Evolutionary conservation across 2,329 filamentous ascomycete species (phyloP).

Genomic region (Herpomyces periplanetae): DNA sequence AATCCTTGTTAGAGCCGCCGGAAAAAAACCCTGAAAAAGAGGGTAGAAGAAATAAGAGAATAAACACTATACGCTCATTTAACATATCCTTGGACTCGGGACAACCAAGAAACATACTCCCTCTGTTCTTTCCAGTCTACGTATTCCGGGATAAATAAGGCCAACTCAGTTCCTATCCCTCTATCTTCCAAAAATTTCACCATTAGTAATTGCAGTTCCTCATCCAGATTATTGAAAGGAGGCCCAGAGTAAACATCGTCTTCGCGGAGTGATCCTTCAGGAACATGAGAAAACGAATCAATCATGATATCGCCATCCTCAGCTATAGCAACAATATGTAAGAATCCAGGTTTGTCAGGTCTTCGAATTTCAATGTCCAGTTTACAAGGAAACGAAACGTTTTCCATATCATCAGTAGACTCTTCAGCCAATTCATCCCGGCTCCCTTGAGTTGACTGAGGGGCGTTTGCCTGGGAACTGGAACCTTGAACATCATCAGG

Average conservation of each 20-base stretch:
- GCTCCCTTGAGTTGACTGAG: too few species aligned
- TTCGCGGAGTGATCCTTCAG: slow-evolving; percentile 33
- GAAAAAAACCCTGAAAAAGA: too few species aligned
- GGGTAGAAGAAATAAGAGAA: too few species aligned
- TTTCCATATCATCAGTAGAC: slow-evolving; percentile 11
- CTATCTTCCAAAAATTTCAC: slow-evolving; percentile 84
- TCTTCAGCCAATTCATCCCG: slow-evolving; percentile 16
- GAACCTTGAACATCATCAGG: slow-evolving; percentile 12
- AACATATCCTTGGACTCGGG: too few species aligned
- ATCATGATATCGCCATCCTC: slow-evolving; percentile 57
- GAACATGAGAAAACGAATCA: slow-evolving; percentile 64
- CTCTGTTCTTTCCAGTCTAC: slow-evolving; percentile 94
- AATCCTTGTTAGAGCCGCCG: too few species aligned
- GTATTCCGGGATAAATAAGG: slow-evolving; percentile 72
- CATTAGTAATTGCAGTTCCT: slow-evolving; percentile 65
- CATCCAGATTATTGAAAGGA: slow-evolving; percentile 68
- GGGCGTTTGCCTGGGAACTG: slow-evolving; percentile 13
- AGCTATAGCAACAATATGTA: slow-evolving; percentile 50
- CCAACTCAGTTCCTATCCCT: slow-evolving; percentile 50
- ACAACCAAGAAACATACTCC: slow-evolving; percentile 75
- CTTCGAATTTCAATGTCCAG: slow-evolving; percentile 68
- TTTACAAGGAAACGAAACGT: slow-evolving; percentile 30
- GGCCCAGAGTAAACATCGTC: slow-evolving; percentile 55
- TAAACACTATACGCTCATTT: too few species aligned
- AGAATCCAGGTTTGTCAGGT: slow-evolving; percentile 29